phyloP scores from a whole-genome alignment of 371 early-diverging fungal genomes.

The Mucor indicus region DNA sequence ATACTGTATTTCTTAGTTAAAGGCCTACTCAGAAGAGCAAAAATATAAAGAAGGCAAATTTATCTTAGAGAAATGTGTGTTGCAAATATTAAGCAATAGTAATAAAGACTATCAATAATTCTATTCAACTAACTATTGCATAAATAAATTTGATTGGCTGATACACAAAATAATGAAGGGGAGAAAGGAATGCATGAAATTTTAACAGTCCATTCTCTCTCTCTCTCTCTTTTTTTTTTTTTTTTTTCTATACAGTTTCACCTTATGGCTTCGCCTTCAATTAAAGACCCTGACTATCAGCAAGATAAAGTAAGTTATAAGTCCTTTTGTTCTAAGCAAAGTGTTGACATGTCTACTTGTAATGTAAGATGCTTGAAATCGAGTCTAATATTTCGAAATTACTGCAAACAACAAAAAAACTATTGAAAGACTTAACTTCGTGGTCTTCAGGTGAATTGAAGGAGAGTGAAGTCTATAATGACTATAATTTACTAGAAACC shows the following conservation, averaged over 20 bases:
- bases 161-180: not conserved
- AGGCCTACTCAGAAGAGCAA: conserved; percentile 58
- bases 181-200: not conserved
- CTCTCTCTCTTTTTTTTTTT: not conserved
- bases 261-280: too few species aligned
- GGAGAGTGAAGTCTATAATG: conserved; percentile 47
- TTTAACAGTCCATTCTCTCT: not conserved
- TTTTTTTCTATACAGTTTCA: too few species aligned
- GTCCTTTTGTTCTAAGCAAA: too few species aligned
- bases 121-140: not conserved
- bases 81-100: conserved; percentile 2
- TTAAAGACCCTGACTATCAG: too few species aligned
- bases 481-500: conserved; percentile 40
- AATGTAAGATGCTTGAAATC: conserved; percentile 52
- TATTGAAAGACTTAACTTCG: conserved; percentile 53
- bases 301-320: too few species aligned
- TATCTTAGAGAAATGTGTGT: conserved; percentile 44
- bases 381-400: conserved; percentile 53
- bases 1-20: conserved; percentile 26
- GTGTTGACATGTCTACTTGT: too few species aligned
- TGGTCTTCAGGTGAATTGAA: conserved; percentile 46
- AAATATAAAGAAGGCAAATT: conserved; percentile 76
- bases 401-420: conserved; percentile 51
- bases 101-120: not conserved
- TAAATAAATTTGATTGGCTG: not conserved